Conservation (phyloP, 2,329 filamentous ascomycete species). For the Fusarium xylarioides region DNA sequence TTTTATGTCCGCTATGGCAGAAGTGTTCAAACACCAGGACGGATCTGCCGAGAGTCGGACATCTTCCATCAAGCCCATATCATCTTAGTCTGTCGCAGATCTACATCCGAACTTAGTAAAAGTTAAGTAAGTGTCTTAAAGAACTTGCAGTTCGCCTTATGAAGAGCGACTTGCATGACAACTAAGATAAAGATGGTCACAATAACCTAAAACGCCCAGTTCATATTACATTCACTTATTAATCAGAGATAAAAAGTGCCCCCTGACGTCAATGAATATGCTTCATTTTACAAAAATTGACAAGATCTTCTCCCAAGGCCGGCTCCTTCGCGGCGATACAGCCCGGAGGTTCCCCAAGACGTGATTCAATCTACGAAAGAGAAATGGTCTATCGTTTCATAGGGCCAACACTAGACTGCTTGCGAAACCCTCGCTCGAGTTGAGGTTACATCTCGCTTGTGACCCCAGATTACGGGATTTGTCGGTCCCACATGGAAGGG, state of each 20-base stretch:
- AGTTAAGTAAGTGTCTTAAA: background rate
- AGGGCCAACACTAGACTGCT: background rate
- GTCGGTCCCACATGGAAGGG: background rate
- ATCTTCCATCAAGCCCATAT: fast-evolving
- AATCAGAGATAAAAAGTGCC: fast-evolving
- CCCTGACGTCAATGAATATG: background rate
- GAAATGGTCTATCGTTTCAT: fast-evolving
- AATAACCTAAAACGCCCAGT: background rate
- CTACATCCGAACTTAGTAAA: background rate
- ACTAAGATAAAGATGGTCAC: background rate
- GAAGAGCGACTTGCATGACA: background rate
- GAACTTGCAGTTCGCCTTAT: background rate
- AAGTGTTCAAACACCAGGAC: fast-evolving
- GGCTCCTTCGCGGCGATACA: too few species aligned
- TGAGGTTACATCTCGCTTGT: background rate
- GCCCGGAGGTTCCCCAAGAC: background rate
- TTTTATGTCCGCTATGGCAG: background rate
- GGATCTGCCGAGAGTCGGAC: background rate
- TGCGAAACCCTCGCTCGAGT: background rate
- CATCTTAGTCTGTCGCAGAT: fast-evolving
- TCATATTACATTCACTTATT: fast-evolving
- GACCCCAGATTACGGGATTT: background rate
- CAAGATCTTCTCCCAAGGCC: background rate
- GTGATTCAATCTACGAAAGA: background rate
- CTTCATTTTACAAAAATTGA: background rate